These are phyloP conservation scores for Aspergillus pseudoviridinutans DNA, from an alignment of 2,329 filamentous ascomycete genomes.

Conservation along the genomic window DNA sequence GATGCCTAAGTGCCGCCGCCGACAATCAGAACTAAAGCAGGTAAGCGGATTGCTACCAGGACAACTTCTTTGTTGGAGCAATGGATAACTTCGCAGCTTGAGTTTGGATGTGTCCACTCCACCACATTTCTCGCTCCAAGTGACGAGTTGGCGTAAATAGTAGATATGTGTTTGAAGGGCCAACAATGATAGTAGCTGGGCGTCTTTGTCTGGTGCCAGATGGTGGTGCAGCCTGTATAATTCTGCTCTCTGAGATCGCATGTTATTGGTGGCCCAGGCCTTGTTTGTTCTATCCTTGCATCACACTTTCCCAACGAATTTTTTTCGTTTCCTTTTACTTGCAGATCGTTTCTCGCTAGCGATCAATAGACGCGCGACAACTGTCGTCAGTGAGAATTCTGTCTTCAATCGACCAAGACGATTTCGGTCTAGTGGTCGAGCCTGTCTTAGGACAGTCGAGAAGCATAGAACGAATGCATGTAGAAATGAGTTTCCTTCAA, in stretches of 20 bases:
- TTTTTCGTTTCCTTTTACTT: background rate
- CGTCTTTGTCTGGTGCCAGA: slow-evolving; percentile 20
- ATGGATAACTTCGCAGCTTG: background rate
- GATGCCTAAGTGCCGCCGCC: background rate
- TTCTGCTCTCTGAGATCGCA: background rate
- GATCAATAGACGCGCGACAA: background rate
- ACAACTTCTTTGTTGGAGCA: background rate
- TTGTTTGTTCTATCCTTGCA: background rate
- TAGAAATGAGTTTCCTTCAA: background rate
- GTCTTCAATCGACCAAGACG: background rate
- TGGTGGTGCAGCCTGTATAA: slow-evolving; percentile 9
- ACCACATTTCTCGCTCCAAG: background rate
- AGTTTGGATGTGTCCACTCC: background rate
- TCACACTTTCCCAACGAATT: background rate
- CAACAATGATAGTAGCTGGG: slow-evolving; percentile 12
- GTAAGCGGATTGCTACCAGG: background rate
- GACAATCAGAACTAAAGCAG: background rate
- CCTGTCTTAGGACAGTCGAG: background rate
- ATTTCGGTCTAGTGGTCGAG: background rate
- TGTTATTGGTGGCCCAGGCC: background rate
- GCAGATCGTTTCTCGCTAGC: background rate
- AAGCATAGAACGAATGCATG: background rate
- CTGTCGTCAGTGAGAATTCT: background rate
- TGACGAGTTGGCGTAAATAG: background rate
- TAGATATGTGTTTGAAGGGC: background rate